A percentile compares a stretch with the other conserved stretches of the same genome.
These are phyloP conservation scores for Trichophyton schoenleinii DNA, from an alignment of 2,329 filamentous ascomycete genomes.

Conservation along the genomic window DNA sequence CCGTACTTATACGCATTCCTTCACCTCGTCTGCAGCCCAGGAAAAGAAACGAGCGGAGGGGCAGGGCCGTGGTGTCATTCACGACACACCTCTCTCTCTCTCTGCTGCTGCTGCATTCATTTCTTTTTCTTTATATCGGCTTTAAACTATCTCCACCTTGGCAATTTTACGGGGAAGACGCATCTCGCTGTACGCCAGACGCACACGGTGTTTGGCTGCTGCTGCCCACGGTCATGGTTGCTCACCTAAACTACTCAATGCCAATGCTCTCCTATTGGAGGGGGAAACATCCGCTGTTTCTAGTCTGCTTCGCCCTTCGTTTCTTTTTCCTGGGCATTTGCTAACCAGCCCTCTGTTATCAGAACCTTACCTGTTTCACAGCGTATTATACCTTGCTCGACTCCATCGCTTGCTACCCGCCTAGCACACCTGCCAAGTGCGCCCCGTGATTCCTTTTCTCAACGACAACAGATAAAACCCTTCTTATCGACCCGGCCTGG, in stretches of 20 bases:
- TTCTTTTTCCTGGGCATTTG: background rate
- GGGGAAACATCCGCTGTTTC: background rate
- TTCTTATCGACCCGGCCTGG: background rate
- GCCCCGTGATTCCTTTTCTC: background rate
- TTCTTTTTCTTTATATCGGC: background rate
- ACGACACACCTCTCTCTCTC: background rate
- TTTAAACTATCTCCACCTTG: background rate
- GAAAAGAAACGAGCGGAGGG: background rate
- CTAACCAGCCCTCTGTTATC: background rate
- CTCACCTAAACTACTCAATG: background rate
- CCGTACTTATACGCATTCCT: background rate
- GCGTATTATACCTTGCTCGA: background rate
- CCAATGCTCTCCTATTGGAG: background rate
- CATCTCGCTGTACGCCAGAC: background rate
- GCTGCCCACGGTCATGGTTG: background rate
- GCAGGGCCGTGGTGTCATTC: background rate
- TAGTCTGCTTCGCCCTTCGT: background rate
- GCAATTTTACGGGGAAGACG: background rate
- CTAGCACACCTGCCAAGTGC: background rate
- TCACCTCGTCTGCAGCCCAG: background rate
- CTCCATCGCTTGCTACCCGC: slow-evolving; percentile 1
- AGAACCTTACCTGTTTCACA: slow-evolving; percentile 3
- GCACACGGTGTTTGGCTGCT: background rate
- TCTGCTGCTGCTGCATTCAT: too few relatives aligned
- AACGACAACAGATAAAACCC: background rate